Evolutionary conservation across 2,329 filamentous ascomycete genomes (phyloP), one percentile per base, ranked within the genome.

Genomic region (Botrytis pseudocinerea): DNA sequence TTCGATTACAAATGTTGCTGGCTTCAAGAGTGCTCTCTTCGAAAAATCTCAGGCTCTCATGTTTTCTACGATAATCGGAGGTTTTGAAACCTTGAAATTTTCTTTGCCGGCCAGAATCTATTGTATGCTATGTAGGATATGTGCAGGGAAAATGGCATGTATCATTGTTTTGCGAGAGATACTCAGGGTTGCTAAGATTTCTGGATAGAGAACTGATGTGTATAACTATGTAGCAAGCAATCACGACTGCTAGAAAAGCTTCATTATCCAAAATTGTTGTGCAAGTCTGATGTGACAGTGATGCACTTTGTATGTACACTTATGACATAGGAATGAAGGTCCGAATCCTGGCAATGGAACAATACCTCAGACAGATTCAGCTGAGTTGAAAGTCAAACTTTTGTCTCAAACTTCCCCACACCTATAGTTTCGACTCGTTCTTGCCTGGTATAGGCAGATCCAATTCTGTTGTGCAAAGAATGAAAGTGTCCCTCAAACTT

Each of bases 391-490:
- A 46, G 3, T 5, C 20, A 4, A 6, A 62, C 60, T 64, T 5
- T 4, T 35, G 42, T 48, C 42, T 46, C 28, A 28, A 22, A 48
- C 20, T 12, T n/a, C 25, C n/a, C 22, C 22, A 18, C 44, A 51
- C 35, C 25, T 59, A 71, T 35, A 64, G 7, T 64, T 44, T 69
- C 16, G 48, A 60, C 16, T 60, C 20, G 40, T 38, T 38, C 28
- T n/a, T 60, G 35, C 59, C 35, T n/a, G 38, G n/a, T 57, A 20
- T 12, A 38, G 71, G 54, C 46, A 61, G 59, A 64, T 51, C 70
- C 81, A 87, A 78, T 82, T 88, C 86, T 68, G 83, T 87, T 70
- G 86, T 87, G 78, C 85, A 87, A 70, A 88, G 77, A 76, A 88
- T 85, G 75, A 83, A 85, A 18, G 86, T 88, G 81, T 88, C 86